Conservation (phyloP, 768 basidiomycete genomes). For the Amanita rimosa region DNA sequence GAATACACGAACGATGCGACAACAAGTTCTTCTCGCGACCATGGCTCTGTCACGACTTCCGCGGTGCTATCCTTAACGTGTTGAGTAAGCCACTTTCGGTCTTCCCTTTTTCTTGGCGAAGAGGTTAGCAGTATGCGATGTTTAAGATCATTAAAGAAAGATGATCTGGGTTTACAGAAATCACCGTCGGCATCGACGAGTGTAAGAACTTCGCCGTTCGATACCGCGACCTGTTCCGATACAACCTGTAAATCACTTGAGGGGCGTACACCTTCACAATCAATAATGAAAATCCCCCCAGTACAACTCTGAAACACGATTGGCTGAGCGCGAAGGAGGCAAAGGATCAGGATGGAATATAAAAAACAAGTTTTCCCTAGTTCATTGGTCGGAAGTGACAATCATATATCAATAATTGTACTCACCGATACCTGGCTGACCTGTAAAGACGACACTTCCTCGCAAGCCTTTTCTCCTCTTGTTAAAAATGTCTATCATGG, state of each 20-base stretch:
- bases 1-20: not conserved
- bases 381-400: constrained; percentile 1
- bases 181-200: constrained; percentile 5
- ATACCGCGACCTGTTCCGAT: too few relatives aligned
- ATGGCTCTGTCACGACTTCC: not conserved
- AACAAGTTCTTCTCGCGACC: too few relatives aligned
- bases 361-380: constrained; percentile 4
- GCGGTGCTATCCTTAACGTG: not conserved
- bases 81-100: constrained; percentile 8
- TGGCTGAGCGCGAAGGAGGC: constrained; percentile 4
- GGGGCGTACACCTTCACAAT: too few relatives aligned
- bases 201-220: constrained; percentile 3
- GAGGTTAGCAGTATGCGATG: not conserved
- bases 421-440: constrained; percentile 9
- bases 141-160: not conserved
- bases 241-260: too few relatives aligned
- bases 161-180: not conserved
- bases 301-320: constrained; percentile 7
- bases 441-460: constrained; percentile 6
- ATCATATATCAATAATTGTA: not conserved
- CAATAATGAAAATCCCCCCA: not conserved
- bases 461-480: not conserved
- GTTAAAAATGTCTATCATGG: constrained; percentile 4
- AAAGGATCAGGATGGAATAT: constrained; percentile 8
- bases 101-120: not conserved